These are phyloP conservation scores for Cerrena zonata DNA, from an alignment of 1,284 basidiomycete species.

Conservation along the genomic window DNA sequence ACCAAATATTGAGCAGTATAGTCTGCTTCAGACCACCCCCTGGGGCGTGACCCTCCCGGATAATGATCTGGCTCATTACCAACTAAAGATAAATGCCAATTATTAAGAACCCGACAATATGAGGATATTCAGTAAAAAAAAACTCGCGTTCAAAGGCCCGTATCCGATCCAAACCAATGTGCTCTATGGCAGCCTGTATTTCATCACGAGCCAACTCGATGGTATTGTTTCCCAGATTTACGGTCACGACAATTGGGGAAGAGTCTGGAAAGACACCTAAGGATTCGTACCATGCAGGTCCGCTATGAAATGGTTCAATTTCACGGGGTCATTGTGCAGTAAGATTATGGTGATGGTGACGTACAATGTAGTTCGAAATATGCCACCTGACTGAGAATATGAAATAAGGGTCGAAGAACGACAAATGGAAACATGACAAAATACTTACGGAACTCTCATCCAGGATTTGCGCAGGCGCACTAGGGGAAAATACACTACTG, in stretches of 20 bases:
- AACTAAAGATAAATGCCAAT: conserved; percentile 17
- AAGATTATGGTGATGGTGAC: conserved; percentile 4
- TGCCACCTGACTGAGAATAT: conserved; percentile 25
- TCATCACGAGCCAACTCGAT: conserved; percentile 28
- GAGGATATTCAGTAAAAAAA: background rate
- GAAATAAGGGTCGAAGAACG: background rate
- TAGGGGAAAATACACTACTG: conserved; percentile 27
- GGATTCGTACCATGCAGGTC: conserved; percentile 28
- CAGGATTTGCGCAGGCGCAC: conserved; percentile 23
- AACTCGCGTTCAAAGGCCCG: conserved; percentile 28
- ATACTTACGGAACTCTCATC: conserved; percentile 19
- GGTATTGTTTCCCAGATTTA: conserved; percentile 33
- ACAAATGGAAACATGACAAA: background rate
- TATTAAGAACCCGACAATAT: conserved; percentile 1
- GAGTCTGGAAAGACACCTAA: conserved; percentile 27
- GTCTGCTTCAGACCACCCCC: conserved; percentile 26
- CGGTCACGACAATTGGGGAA: conserved; percentile 26
- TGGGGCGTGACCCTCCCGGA: conserved; percentile 22
- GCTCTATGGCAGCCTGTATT: conserved; percentile 25
- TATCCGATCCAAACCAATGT: conserved; percentile 28
- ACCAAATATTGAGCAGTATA: conserved; percentile 31
- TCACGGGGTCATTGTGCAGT: background rate
- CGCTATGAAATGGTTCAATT: conserved; percentile 21
- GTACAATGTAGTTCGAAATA: conserved; percentile 29
- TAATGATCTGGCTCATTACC: conserved; percentile 36